Conservation (phyloP, 2,329 filamentous ascomycete species). For the Neofusicoccum parvum region DNA sequence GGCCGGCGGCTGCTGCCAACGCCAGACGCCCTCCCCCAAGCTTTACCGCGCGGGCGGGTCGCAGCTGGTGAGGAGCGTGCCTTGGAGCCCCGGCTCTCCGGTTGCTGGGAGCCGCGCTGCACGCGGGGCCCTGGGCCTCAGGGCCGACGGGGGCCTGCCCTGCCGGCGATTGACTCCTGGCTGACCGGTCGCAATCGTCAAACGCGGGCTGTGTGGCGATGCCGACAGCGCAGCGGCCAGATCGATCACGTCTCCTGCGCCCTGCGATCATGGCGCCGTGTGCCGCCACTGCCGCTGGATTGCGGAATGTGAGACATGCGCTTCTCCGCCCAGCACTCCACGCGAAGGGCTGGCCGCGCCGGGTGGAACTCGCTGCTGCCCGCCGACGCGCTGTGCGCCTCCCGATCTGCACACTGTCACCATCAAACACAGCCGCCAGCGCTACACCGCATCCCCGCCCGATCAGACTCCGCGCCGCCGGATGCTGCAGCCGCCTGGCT, state of each 20-base stretch:
- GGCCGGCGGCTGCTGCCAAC: neutral
- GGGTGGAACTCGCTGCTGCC: neutral
- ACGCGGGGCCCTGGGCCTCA: neutral
- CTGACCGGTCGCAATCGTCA: neutral
- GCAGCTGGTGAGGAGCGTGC: neutral
- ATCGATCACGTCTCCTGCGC: constrained; percentile 1
- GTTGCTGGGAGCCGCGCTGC: constrained; percentile 2
- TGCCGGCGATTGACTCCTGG: neutral
- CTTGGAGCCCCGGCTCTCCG: neutral
- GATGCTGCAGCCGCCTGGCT: too few species aligned
- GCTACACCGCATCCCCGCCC: constrained; percentile 7
- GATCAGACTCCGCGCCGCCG: neutral
- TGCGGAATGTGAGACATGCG: constrained; percentile 15
- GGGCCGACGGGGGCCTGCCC: neutral
- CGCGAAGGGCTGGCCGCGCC: neutral
- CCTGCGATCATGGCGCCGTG: neutral
- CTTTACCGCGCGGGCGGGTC: constrained; percentile 10
- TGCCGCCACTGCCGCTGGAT: constrained; percentile 15
- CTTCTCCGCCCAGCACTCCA: constrained; percentile 2
- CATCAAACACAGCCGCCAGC: neutral
- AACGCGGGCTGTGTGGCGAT: neutral
- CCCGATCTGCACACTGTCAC: constrained; percentile 8
- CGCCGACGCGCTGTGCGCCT: constrained; percentile 2
- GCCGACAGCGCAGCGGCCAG: neutral
- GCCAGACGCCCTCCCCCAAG: neutral